Evolutionary conservation across 805 yeast species (phyloP).

Genomic region (Candida pseudoglaebosa): DNA sequence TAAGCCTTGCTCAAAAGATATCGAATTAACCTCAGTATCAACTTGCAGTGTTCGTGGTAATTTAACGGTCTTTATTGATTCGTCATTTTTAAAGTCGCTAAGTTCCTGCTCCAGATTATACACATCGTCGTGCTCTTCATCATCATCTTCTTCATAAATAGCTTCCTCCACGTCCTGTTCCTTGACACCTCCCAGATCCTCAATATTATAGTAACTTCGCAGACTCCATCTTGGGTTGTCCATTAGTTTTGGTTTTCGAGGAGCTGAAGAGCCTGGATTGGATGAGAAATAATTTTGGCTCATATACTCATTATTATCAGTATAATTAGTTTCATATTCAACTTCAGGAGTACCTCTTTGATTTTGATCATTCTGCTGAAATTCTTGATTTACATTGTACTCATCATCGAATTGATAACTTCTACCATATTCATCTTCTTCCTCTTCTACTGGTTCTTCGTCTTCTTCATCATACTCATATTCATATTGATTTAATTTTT

Average conservation of each 20-base stretch:
- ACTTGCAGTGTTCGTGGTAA: too few species aligned
- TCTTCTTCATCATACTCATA: constrained; percentile 6
- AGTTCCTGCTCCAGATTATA: too few species aligned
- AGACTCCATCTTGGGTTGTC: neutral
- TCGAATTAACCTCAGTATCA: too few species aligned
- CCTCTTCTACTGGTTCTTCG: constrained; percentile 7
- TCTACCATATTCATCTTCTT: constrained; percentile 2
- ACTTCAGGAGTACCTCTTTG: constrained; percentile 5
- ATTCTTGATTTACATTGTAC: constrained; percentile 51
- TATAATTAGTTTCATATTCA: neutral
- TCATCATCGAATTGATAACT: constrained; percentile 20
- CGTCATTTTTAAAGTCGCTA: too few species aligned
- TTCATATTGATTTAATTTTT: constrained; percentile 35
- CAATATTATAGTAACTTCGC: constrained; percentile 1
- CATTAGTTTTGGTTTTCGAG: neutral
- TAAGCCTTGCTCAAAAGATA: too few species aligned
- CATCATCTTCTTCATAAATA: constrained; percentile 14
- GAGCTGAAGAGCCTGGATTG: neutral
- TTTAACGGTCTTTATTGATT: too few species aligned
- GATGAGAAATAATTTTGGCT: neutral
- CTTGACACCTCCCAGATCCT: constrained; percentile 7
- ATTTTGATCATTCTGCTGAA: constrained; percentile 36
- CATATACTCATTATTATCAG: neutral
- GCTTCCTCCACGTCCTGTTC: constrained; percentile 5
- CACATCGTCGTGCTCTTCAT: constrained; percentile 51